phyloP scores from a whole-genome alignment of 75 land plant species.

The Isoetes taiwanensis region DNA sequence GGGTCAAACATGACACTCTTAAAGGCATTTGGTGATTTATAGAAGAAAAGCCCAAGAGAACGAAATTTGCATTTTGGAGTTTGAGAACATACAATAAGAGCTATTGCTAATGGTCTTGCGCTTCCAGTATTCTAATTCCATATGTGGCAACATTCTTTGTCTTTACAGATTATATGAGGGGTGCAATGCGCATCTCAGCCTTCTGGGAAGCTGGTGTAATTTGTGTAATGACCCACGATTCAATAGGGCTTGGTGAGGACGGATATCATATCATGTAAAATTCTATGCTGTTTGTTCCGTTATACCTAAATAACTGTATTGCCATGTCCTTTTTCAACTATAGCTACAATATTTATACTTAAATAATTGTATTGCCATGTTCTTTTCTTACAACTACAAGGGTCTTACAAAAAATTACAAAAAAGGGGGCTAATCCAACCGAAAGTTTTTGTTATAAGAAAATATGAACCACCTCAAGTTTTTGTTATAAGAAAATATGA shows the following conservation, averaged over 20 bases:
- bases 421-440: no score
- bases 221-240: conserved; percentile 86
- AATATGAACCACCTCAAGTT: no score
- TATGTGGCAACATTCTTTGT: conserved; percentile 79
- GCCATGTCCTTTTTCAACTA: no score
- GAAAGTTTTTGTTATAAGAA: no score
- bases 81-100: conserved; percentile 78
- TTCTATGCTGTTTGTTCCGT: no score
- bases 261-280: no score
- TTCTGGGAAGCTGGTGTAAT: conserved; percentile 61
- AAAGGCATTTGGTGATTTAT: conserved; percentile 70
- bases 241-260: conserved; percentile 87
- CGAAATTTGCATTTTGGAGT: conserved; percentile 73
- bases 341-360: no score
- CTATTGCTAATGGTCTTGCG: conserved; percentile 64
- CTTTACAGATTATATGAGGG: conserved; percentile 79
- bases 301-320: no score
- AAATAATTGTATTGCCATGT: no score
- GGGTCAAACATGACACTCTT: conserved; percentile 78
- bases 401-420: no score
- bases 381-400: no score
- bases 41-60: conserved; percentile 55
- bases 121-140: conserved; percentile 57
- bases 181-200: conserved; percentile 62
- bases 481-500: no score